Base-by-base conservation (phyloP, 257 asterid genomes). In the Apocynum venetum region DNA sequence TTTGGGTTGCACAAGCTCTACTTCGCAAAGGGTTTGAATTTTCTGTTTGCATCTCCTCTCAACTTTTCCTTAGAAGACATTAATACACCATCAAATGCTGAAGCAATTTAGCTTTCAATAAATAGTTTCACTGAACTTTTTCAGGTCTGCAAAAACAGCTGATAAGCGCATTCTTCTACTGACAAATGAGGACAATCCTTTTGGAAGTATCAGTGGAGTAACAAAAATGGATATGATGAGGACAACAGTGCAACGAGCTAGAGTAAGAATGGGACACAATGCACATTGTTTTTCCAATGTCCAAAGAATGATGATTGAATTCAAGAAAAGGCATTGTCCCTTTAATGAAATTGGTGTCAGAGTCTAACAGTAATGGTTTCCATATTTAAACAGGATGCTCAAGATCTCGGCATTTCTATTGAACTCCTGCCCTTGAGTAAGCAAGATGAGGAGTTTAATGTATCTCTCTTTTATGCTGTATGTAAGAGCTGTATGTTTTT, bases 141-240 rank as follows among this genome's bases (percentile, higher is more conserved):
- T 67, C 94, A 94, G 98, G 87, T 87, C 98, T 83, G 84, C 92
- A 67, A 91, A 88, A 86, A 88, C 90, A 77, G 90, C 91, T 76
- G 98, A 85, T 65, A 95, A 95, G 85, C 87, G 99, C 80, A 90
- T 95, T 80, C 82, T 95, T 73, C 79, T 95, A 81, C 87, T 95
- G 75, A 91, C 99, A 56, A 95, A 95, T 87, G 99, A 91, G 84
- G 99, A 95, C 86, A 98, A 95, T 88, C 99, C 99, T 79, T 95
- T 95, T 78, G 96, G 97, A 76, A 87, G 77, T 82, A 77, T 93
- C 80, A 95, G 83, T 76, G 98, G 99, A 84, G 91, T 88, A 77
- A 87, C 86, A 48, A 95, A 93, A 88, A 85, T 89, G 88, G 99
- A 95, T 85, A 91, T 95, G 98, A 87, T 88, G 89, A 89, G 97